Conservation (phyloP, 768 basidiomycete species). For the Mycena olivaceomarginata region DNA sequence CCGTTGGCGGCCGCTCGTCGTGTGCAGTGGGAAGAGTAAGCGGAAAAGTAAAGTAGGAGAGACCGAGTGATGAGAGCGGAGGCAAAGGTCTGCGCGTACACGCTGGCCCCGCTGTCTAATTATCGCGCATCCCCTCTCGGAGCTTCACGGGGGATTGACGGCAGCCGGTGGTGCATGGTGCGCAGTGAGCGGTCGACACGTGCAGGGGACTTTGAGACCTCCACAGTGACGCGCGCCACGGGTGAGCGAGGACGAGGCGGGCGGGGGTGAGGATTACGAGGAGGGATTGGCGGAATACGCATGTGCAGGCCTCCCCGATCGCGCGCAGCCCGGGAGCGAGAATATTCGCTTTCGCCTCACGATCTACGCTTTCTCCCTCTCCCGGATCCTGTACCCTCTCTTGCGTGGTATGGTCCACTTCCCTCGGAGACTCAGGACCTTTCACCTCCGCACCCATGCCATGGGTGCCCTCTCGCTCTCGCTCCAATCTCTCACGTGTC, state of each 20-base stretch:
- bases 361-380: neutral
- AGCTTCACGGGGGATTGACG: neutral
- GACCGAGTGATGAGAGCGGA: neutral
- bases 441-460: neutral
- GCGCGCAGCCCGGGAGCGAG: neutral
- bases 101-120: neutral
- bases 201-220: neutral
- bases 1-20: too few relatives aligned
- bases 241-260: neutral
- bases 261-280: too few relatives aligned
- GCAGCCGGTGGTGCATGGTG: neutral
- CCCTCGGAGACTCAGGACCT: neutral
- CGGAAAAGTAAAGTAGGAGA: too few relatives aligned
- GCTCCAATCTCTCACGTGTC: neutral
- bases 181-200: neutral
- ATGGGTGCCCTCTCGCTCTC: neutral
- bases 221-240: neutral
- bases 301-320: too few relatives aligned
- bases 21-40: too few relatives aligned
- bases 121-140: neutral
- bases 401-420: neutral
- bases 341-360: neutral
- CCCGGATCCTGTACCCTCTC: neutral
- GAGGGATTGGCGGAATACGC: too few relatives aligned
- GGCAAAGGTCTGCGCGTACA: neutral